Evolutionary conservation across 176 grass and related monocot genomes (phyloP).

Genomic region (Avena sativa): DNA sequence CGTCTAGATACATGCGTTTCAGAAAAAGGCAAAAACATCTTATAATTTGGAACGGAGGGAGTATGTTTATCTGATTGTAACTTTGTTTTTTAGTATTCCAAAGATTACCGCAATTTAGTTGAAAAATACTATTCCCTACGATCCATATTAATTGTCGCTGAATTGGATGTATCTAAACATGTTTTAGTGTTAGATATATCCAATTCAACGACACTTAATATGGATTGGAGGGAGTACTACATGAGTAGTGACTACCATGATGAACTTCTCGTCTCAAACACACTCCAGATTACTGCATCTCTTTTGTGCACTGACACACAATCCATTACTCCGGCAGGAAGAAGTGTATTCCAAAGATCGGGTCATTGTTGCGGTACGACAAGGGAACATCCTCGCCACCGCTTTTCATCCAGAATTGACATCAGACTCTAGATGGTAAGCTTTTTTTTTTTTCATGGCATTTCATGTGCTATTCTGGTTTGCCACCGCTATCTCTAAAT

Average conservation of each 20-base stretch:
- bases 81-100: neutral
- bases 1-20: no score
- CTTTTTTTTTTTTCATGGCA: neutral
- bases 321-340: constrained; percentile 53
- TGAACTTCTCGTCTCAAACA: neutral
- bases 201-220: no score
- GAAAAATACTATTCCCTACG: no score
- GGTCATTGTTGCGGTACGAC: constrained; percentile 87
- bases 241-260: neutral
- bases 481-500: neutral
- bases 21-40: no score
- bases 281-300: neutral
- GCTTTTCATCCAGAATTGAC: constrained; percentile 97
- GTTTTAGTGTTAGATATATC: no score
- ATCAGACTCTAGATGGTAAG: constrained; percentile 91
- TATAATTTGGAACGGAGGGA: neutral
- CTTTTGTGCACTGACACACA: constrained; percentile 26
- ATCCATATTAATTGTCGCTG: no score
- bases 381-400: constrained; percentile 86
- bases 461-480: neutral
- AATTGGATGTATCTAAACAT: no score
- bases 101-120: no score
- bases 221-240: neutral
- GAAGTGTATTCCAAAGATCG: constrained; percentile 68
- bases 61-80: neutral